Evolutionary conservation across 805 yeast genomes (phyloP).

Genomic region (Metschnikowia gruessii): DNA sequence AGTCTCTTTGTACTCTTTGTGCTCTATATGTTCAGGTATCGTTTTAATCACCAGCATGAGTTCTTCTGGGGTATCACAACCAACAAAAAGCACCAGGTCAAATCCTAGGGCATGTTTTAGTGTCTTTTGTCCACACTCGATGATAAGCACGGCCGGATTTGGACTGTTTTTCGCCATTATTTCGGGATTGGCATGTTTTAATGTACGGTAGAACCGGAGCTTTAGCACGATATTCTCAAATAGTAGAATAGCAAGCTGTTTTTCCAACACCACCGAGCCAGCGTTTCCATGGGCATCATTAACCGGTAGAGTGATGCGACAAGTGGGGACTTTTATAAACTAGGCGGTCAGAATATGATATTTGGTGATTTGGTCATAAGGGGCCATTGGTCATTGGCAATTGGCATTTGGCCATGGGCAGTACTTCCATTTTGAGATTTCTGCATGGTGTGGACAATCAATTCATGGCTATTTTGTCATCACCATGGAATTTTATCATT

Average conservation of each 20-base stretch:
- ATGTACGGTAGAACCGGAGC: conserved; percentile 10
- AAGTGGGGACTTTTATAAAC: conserved; percentile 6
- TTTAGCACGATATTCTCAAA: conserved; percentile 13
- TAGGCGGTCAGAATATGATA: too few species aligned
- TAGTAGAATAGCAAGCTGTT: conserved; percentile 13
- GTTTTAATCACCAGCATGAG: conserved; percentile 5
- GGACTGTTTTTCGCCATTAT: neutral
- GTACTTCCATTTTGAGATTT: too few species aligned
- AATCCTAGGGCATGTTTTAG: neutral
- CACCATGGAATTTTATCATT: too few species aligned
- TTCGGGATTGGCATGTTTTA: conserved; percentile 1
- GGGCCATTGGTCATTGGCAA: too few species aligned
- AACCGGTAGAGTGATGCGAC: conserved; percentile 4
- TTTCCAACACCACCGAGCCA: conserved; percentile 3
- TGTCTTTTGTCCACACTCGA: conserved; percentile 10
- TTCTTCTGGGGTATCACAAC: conserved; percentile 5
- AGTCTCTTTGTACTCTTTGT: too few species aligned
- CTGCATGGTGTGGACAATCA: neutral
- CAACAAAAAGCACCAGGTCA: neutral
- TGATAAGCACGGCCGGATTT: neutral
- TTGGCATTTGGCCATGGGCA: too few species aligned
- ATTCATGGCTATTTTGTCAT: neutral
- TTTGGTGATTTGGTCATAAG: too few species aligned
- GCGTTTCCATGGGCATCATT: neutral
- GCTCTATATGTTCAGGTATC: too few species aligned